Conservation (phyloP, 2,329 filamentous ascomycete species). For the Cordyceps cicadae region DNA sequence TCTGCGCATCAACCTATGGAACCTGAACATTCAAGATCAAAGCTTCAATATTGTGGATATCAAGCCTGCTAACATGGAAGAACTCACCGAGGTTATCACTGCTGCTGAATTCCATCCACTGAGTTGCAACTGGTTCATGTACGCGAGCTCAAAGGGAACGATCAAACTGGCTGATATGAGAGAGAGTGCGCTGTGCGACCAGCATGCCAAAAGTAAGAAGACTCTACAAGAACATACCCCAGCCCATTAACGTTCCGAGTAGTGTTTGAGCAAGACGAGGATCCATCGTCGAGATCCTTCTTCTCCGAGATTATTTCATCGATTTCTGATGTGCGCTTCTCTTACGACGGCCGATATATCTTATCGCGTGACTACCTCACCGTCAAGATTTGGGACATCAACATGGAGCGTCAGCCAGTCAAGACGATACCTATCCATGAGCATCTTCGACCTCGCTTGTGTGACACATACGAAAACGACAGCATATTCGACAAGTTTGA, state of each 20-base stretch:
- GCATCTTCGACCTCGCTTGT: slow-evolving; percentile 84
- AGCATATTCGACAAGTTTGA: slow-evolving; percentile 99
- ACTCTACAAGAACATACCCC: not conserved
- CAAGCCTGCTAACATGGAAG: slow-evolving; percentile 99
- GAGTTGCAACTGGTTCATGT: slow-evolving; percentile 99
- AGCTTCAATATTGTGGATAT: slow-evolving; percentile 99
- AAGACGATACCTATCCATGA: slow-evolving; percentile 99
- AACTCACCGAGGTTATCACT: slow-evolving; percentile 96
- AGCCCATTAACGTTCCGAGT: slow-evolving; percentile 18
- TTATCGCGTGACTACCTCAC: slow-evolving; percentile 96
- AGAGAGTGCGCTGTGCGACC: slow-evolving; percentile 89
- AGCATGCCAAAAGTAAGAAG: slow-evolving; percentile 80
- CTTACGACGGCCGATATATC: slow-evolving; percentile 91
- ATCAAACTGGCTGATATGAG: slow-evolving; percentile 99
- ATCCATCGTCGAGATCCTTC: slow-evolving; percentile 92
- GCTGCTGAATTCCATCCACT: slow-evolving; percentile 94
- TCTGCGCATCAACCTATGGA: slow-evolving; percentile 96
- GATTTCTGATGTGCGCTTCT: slow-evolving; percentile 97
- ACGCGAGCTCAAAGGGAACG: slow-evolving; percentile 96
- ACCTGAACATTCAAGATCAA: slow-evolving; percentile 97
- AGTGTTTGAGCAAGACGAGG: slow-evolving; percentile 99
- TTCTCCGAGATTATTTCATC: slow-evolving; percentile 99
- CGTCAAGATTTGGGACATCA: slow-evolving; percentile 99
- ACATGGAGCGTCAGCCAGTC: slow-evolving; percentile 94
- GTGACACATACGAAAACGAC: slow-evolving; percentile 98